Evolutionary conservation across 1,139 yeast genomes (phyloP), one percentile per base, ranked within the genome.

Genomic region (Nadsonia starkeyi-henricii): DNA sequence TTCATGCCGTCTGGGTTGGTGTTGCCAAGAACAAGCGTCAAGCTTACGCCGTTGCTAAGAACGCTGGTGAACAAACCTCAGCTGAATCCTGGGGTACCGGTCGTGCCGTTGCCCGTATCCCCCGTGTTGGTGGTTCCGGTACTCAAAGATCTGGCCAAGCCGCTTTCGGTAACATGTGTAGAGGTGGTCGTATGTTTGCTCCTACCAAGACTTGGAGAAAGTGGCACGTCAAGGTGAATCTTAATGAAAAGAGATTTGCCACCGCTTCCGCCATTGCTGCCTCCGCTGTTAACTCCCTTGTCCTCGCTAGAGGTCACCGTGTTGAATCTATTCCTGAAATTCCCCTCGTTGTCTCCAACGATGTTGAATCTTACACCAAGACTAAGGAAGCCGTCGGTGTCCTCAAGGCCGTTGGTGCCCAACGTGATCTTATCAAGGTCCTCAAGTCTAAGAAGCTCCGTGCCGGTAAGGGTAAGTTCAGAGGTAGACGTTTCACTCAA

Each of bases 1-100:
- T 91, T 70, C 98, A 89, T 89, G 77, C 95, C 71, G 98, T 91
- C 64, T 91, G 88, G 81, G 86, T 91, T 71, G 85, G 91, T 73
- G 89, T 91, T 65, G 91, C 89, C 93, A 91, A 91, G 91, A 91
- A 91, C 95, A 89, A 89, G 89, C 89, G 98, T 79, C 98, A 91
- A 79, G 96, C 98, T 73, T 91, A 91, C 83, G 96, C 98, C 71
- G 98, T 91, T 66, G 82, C 97, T 66, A 88, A 81, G 71, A 85
- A 86, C 77, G 98, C 98, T 67, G 98, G 98, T 79, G 95, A 86
- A 81, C 97, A 91, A 79, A 89, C 96, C 74, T 91, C 98, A 60
- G 98, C 98, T 72, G 96, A 88, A 77, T 91, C 98, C 58, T 91
- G 98, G 98, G 98, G 98, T 86, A 93, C 98, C 66, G 98, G 98